Conservation (phyloP, 805 yeast species). For the Metschnikowia amazonensis region DNA sequence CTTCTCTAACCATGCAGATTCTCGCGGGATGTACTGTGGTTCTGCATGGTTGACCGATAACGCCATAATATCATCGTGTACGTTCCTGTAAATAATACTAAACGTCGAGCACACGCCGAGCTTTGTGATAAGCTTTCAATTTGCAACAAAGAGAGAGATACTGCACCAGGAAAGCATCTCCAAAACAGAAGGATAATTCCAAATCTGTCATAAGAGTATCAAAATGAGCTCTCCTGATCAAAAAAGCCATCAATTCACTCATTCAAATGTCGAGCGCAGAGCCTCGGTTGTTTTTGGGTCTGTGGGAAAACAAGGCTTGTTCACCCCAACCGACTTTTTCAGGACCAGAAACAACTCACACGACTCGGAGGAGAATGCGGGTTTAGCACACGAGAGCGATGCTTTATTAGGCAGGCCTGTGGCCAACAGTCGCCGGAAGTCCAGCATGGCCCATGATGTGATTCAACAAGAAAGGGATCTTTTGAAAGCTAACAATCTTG, state of each 20-base stretch:
- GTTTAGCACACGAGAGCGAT: conserved; percentile 11
- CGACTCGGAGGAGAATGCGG: conserved; percentile 7
- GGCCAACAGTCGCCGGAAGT: conserved; percentile 15
- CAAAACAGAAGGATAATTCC: neutral
- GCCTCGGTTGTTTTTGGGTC: conserved; percentile 53
- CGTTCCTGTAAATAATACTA: conserved; percentile 3
- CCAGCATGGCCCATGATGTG: conserved; percentile 23
- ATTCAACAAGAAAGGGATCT: conserved; percentile 36
- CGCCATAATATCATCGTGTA: neutral
- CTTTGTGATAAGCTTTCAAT: neutral
- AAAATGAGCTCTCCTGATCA: conserved; percentile 13
- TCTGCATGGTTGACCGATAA: no score
- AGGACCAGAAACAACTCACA: neutral
- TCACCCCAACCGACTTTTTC: conserved; percentile 47
- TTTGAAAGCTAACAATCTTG: conserved; percentile 30
- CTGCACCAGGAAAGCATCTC: neutral
- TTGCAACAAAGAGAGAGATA: neutral
- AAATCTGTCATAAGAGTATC: neutral
- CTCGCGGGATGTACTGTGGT: no score
- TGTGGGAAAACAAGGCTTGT: conserved; percentile 49
- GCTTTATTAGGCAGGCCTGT: conserved; percentile 11
- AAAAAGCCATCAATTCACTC: conserved; percentile 30
- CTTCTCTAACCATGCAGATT: no score
- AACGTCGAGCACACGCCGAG: neutral
- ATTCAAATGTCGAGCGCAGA: conserved; percentile 46